These are phyloP conservation scores for Galium porrigens DNA, from an alignment of 305 asterid species.

Conservation along the genomic window DNA sequence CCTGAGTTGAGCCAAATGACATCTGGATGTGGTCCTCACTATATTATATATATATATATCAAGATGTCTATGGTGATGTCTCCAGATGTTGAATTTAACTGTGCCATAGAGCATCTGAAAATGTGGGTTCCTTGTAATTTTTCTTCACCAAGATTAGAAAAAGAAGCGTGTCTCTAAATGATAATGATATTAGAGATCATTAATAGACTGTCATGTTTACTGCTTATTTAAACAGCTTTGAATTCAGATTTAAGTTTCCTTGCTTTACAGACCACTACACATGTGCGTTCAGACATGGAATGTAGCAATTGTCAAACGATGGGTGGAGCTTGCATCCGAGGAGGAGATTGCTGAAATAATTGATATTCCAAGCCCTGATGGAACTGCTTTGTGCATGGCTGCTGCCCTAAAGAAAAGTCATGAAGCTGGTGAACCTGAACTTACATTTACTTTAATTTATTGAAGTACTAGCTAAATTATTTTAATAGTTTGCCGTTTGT, in stretches of 20 bases:
- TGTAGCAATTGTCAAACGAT: constrained; percentile 74
- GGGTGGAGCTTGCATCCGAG: constrained; percentile 76
- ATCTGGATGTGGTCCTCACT: neutral
- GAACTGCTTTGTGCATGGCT: constrained; percentile 96
- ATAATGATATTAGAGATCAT: neutral
- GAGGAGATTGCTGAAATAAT: constrained; percentile 67
- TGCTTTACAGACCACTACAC: constrained; percentile 73
- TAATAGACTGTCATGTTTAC: neutral
- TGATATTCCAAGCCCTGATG: constrained; percentile 74
- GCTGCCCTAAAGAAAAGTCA: constrained; percentile 81
- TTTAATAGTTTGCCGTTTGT: neutral
- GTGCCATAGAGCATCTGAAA: neutral
- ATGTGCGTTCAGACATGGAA: constrained; percentile 79
- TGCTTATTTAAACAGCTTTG: constrained; percentile 18
- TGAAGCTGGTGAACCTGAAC: constrained; percentile 56
- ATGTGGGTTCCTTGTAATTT: neutral
- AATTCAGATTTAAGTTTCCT: constrained; percentile 15
- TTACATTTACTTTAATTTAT: constrained; percentile 9
- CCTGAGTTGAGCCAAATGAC: neutral
- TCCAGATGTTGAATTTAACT: neutral
- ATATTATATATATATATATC: neutral
- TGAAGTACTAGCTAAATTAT: neutral
- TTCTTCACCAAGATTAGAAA: no score
- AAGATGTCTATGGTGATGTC: neutral
- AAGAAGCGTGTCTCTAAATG: neutral